phyloP scores from a whole-genome alignment of 768 basidiomycete genomes.

The Amanita brunnescens region DNA sequence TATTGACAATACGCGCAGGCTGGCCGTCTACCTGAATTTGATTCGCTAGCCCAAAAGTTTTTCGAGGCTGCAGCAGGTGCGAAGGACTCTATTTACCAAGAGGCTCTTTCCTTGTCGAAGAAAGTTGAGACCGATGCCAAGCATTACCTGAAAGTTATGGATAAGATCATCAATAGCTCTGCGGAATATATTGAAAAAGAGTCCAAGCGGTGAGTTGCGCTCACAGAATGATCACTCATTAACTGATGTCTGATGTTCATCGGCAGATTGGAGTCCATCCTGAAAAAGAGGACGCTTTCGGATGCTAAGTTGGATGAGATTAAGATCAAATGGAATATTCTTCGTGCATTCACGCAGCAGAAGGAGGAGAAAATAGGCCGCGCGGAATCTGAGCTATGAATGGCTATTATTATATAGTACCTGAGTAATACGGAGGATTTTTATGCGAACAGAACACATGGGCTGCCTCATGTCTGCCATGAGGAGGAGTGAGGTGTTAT shows the following conservation, averaged over 20 bases:
- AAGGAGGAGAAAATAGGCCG: conserved; percentile 27
- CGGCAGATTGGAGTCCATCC: conserved; percentile 61
- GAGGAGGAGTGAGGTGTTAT: not conserved
- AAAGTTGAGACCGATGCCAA: conserved; percentile 43
- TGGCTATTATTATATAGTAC: not conserved
- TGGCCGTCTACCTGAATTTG: conserved; percentile 72
- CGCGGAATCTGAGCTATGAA: conserved; percentile 37
- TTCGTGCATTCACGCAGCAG: conserved; percentile 52
- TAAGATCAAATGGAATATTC: conserved; percentile 85
- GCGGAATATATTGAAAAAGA: conserved; percentile 84
- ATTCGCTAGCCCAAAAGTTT: conserved; percentile 70
- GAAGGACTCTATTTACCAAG: conserved; percentile 53
- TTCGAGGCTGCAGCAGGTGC: conserved; percentile 47
- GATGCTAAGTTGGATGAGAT: conserved; percentile 85
- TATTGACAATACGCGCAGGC: conserved; percentile 39
- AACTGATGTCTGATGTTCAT: conserved; percentile 12
- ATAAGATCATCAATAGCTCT: conserved; percentile 65
- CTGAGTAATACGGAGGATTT: not conserved
- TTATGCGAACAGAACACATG: not conserved
- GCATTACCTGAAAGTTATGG: conserved; percentile 88
- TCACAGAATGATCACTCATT: conserved; percentile 9
- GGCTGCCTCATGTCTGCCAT: conserved; percentile 2
- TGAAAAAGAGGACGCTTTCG: conserved; percentile 70
- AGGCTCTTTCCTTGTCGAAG: conserved; percentile 50
- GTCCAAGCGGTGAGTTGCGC: conserved; percentile 52